Evolutionary conservation across 1,284 basidiomycete species (phyloP), one percentile per base, ranked within the genome.

Genomic region (Boletus austroedulis): DNA sequence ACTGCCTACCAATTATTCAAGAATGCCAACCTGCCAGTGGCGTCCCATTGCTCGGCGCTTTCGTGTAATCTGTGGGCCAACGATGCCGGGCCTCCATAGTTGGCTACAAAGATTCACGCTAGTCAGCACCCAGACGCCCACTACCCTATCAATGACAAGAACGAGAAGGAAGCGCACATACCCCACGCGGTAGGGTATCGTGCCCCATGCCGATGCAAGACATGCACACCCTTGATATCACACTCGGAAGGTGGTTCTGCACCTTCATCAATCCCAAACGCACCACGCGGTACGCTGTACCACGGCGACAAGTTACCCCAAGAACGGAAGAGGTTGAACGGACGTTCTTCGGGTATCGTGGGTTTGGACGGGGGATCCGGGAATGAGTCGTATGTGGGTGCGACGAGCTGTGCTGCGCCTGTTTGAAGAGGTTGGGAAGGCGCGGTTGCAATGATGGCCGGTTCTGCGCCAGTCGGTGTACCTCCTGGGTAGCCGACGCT

Each of bases 271-370:
- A 93, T 65, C 2, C 92, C 92, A 73, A 92, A 94, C 3, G 81
- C 76, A 12, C 78, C 82, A 31, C 76, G 78, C n/a, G 78, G 77
- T 46, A 92, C 85, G 57, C 87, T 90, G 72, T 88, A 92, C 89
- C 90, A 93, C 10, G 92, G 92, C 0, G 89, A 86, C 41, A 94
- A 73, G 67, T 93, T 93, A 0, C 92, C 92, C 90, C 92, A 92
- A 49, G 83, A 80, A 66, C 81, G 83, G 73, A 92, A 84, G 40
- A 94, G 67, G 68, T 87, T 82, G 62, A 87, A 89, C 3, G 66
- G 53, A 23, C 67, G 63, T 26, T 69, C 64, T 4, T 26, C 26
- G 67, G 70, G 47, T 52, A 47, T 61, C 26, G 52, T 50, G 43
- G 44, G 50, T 50, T 58, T 56, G 40, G 53, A 50, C 10, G 32